Conservation (phyloP, 768 basidiomycete species). For the Trametes punicea region DNA sequence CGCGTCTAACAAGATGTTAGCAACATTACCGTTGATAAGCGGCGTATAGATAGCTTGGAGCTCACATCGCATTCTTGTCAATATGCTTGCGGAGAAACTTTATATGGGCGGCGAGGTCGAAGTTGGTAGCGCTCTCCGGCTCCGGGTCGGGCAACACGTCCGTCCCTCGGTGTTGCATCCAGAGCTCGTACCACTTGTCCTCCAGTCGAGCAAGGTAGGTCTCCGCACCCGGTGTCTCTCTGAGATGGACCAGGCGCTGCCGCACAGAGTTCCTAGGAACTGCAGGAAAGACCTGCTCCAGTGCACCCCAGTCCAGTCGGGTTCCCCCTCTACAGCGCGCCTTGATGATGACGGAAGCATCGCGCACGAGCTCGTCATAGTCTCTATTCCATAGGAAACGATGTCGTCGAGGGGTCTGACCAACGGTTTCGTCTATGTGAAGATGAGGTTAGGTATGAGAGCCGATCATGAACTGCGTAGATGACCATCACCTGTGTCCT, state of each 20-base stretch:
- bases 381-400: constrained; percentile 83
- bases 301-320: constrained; percentile 66
- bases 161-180: constrained; percentile 69
- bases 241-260: constrained; percentile 58
- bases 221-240: constrained; percentile 61
- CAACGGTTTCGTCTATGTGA: constrained; percentile 15
- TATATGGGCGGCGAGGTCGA: constrained; percentile 78
- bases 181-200: constrained; percentile 77
- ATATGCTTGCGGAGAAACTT: constrained; percentile 77
- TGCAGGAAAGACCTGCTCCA: constrained; percentile 77
- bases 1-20: constrained; percentile 43
- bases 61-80: constrained; percentile 86
- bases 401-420: constrained; percentile 41
- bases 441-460: background rate
- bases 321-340: constrained; percentile 64
- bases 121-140: constrained; percentile 62
- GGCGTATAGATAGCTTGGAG: constrained; percentile 12
- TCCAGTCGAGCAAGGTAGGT: constrained; percentile 77
- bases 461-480: background rate
- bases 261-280: constrained; percentile 72
- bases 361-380: constrained; percentile 85
- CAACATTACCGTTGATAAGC: no score
- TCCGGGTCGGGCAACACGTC: constrained; percentile 68
- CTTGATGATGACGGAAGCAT: constrained; percentile 78
- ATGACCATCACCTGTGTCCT: constrained; percentile 35